Percentiles rank a stretch among this genome's conserved stretches.
phyloP scores from a whole-genome alignment of 2,329 filamentous ascomycete genomes.

The Aspergillus aculeatinus region DNA sequence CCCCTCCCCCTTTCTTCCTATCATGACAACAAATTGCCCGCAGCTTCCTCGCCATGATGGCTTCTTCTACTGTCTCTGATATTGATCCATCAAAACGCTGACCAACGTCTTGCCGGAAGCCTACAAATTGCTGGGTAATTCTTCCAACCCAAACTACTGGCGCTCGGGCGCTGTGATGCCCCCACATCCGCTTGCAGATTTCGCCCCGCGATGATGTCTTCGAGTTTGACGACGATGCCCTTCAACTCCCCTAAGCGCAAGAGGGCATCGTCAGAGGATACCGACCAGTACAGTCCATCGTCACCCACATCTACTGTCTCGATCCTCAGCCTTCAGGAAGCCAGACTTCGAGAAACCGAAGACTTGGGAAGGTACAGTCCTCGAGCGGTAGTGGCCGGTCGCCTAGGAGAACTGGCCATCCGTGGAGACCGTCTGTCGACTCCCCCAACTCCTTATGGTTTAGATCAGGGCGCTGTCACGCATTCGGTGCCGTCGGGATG shows the following conservation, averaged over 20 bases:
- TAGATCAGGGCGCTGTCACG: constrained; percentile 11
- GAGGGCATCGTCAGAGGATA: constrained; percentile 35
- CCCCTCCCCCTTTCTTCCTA: constrained; percentile 6
- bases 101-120: background rate
- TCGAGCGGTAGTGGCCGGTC: constrained; percentile 39
- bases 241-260: constrained; percentile 37
- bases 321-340: constrained; percentile 31
- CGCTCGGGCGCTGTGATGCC: constrained; percentile 20
- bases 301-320: constrained; percentile 37
- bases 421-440: constrained; percentile 30
- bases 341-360: constrained; percentile 31
- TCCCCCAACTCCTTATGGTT: constrained; percentile 15
- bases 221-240: constrained; percentile 22
- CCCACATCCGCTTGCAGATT: constrained; percentile 23
- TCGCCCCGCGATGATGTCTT: constrained; percentile 34
- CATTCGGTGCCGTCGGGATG: constrained; percentile 16
- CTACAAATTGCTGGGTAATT: background rate
- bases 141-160: constrained; percentile 1
- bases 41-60: constrained; percentile 15
- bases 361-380: constrained; percentile 39
- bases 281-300: constrained; percentile 30
- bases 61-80: constrained; percentile 2
- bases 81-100: constrained; percentile 10
- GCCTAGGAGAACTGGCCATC: constrained; percentile 42
- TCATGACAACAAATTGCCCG: constrained; percentile 11